phyloP scores from a whole-genome alignment of 176 grass and related monocot genomes.

The Triticum turgidum region DNA sequence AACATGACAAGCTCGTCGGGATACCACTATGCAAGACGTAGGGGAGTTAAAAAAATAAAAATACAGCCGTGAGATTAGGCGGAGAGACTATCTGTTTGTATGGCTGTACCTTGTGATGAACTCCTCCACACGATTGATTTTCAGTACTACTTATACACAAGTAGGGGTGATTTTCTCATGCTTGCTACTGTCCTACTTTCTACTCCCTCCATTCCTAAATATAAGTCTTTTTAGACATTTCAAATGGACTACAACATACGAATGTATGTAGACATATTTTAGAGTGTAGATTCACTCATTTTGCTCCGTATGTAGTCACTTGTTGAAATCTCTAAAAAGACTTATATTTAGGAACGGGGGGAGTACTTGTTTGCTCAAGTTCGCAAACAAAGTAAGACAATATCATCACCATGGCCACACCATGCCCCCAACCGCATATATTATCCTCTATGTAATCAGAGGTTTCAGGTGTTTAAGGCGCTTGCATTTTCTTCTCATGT shows the following conservation, averaged over 20 bases:
- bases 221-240: too few species aligned
- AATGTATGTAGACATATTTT: too few species aligned
- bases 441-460: neutral
- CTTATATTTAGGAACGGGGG: too few species aligned
- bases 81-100: neutral
- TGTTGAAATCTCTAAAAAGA: too few species aligned
- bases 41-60: conserved; percentile 25
- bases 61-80: neutral
- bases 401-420: neutral
- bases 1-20: neutral
- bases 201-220: too few species aligned
- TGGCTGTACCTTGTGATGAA: neutral
- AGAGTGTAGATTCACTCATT: too few species aligned
- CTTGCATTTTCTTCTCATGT: neutral
- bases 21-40: neutral
- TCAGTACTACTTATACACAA: neutral
- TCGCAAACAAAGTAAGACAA: neutral
- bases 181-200: neutral
- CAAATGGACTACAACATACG: too few species aligned
- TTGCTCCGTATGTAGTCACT: too few species aligned
- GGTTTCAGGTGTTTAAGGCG: neutral
- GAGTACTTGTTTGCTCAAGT: neutral
- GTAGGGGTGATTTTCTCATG: neutral
- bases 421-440: neutral
- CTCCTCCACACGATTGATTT: neutral